phyloP scores from a whole-genome alignment of 1,139 yeast species.

The Pichia sp. region DNA sequence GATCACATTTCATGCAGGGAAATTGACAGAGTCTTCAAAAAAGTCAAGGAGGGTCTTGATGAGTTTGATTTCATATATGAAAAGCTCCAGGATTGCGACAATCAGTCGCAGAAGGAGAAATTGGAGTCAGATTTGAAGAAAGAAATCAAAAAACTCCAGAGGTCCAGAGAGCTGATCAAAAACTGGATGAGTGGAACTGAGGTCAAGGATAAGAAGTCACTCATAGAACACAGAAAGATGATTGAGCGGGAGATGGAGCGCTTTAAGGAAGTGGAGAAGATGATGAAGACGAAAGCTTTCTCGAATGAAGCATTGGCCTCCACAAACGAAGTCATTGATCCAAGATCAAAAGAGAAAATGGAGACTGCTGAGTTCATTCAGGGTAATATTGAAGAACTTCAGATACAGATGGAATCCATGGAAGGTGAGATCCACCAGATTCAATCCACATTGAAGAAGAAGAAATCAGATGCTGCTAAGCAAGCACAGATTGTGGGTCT shows the following conservation, averaged over 20 bases:
- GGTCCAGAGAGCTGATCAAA: conserved; percentile 92
- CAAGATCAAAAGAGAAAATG: conserved; percentile 71
- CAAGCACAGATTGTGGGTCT: conserved; percentile 53
- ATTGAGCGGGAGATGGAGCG: conserved; percentile 96
- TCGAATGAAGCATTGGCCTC: conserved; percentile 93
- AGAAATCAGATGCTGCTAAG: conserved; percentile 41
- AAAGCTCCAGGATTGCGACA: conserved; percentile 74
- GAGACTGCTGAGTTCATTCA: conserved; percentile 71
- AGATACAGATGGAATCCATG: conserved; percentile 70
- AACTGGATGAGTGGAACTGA: conserved; percentile 93
- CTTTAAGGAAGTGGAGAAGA: conserved; percentile 90
- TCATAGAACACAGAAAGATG: conserved; percentile 72
- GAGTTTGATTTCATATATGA: conserved; percentile 85
- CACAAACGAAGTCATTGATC: conserved; percentile 65
- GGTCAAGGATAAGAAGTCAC: conserved; percentile 77
- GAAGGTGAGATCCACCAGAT: conserved; percentile 72
- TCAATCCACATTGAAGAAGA: conserved; percentile 45
- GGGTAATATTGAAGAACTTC: conserved; percentile 72
- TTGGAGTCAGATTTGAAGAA: conserved; percentile 89
- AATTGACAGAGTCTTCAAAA: conserved; percentile 92
- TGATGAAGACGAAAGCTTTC: conserved; percentile 92
- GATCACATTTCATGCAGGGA: too few species aligned
- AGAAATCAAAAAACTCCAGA: conserved; percentile 91
- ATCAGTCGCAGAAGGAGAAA: conserved; percentile 88
- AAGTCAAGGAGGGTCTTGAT: conserved; percentile 87